Conservation (phyloP, 768 basidiomycete species). For the Tephrocybe sp. region DNA sequence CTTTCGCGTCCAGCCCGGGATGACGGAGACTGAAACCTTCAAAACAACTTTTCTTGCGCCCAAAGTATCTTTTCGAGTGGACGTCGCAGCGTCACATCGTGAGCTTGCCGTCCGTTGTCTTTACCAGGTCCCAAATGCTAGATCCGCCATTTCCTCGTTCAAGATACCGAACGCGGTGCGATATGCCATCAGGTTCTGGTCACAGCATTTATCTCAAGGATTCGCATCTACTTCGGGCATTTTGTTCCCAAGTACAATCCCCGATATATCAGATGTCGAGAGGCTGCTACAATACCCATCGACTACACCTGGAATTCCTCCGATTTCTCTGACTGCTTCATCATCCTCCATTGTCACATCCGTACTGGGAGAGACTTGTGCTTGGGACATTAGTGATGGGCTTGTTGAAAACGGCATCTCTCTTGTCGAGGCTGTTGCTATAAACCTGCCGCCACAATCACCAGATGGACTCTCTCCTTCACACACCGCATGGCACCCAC, state of each 20-base stretch:
- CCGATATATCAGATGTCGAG: not conserved
- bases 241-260: not conserved
- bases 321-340: not conserved
- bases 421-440: not conserved
- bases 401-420: not conserved
- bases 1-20: too few relatives aligned
- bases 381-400: not conserved
- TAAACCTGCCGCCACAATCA: too few relatives aligned
- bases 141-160: not conserved
- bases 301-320: not conserved
- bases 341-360: not conserved
- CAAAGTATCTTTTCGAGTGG: slow-evolving; percentile 4
- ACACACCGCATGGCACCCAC: too few relatives aligned
- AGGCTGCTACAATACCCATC: not conserved
- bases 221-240: not conserved
- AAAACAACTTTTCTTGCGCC: too few relatives aligned
- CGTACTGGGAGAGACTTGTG: not conserved
- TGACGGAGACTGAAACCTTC: too few relatives aligned
- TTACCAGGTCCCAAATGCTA: not conserved
- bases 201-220: not conserved
- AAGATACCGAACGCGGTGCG: slow-evolving; percentile 2
- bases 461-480: too few relatives aligned
- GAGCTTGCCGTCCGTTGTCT: slow-evolving; percentile 13
- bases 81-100: slow-evolving; percentile 1
- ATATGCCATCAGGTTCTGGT: slow-evolving; percentile 9